phyloP scores from a whole-genome alignment of 2,329 filamentous ascomycete species.

The Periglandula ipomoeae region DNA sequence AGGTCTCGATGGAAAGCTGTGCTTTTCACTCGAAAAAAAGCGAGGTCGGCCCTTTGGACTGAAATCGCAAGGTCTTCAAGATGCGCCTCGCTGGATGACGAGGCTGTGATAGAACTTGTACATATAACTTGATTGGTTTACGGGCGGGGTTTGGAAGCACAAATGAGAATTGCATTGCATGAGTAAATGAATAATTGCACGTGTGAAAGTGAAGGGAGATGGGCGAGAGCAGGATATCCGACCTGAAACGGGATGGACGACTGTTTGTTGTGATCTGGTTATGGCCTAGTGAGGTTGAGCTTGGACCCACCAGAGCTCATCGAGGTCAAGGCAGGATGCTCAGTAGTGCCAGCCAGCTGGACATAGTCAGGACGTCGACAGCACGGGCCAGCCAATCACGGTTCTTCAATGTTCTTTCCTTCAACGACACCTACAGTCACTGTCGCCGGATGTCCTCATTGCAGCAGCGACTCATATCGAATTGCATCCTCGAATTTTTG shows the following conservation, averaged over 20 bases:
- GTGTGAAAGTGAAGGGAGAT: background rate
- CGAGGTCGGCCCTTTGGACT: background rate
- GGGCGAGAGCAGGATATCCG: background rate
- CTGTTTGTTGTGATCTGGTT: slow-evolving; percentile 1
- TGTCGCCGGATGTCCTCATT: background rate
- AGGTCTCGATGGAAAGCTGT: slow-evolving; percentile 8
- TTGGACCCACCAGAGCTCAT: background rate
- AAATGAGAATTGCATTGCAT: slow-evolving; percentile 23
- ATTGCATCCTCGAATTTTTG: no score
- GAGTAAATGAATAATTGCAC: slow-evolving; percentile 1
- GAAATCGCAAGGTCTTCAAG: background rate
- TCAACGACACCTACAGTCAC: background rate
- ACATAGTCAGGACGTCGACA: no score
- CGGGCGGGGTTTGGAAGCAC: slow-evolving; percentile 18
- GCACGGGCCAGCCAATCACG: slow-evolving; percentile 1
- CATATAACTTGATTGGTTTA: slow-evolving; percentile 31
- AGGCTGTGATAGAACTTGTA: slow-evolving; percentile 27
- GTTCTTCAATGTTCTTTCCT: background rate
- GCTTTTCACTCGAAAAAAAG: slow-evolving; percentile 1
- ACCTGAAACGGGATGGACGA: background rate
- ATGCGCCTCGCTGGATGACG: slow-evolving; percentile 13
- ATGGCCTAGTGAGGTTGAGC: background rate
- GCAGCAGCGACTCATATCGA: background rate
- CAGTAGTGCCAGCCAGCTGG: no score
- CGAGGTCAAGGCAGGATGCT: no score